Evolutionary conservation across 306 rosid genomes (phyloP), one percentile per base, ranked within the genome.

Genomic region (Inga leiocalycina): DNA sequence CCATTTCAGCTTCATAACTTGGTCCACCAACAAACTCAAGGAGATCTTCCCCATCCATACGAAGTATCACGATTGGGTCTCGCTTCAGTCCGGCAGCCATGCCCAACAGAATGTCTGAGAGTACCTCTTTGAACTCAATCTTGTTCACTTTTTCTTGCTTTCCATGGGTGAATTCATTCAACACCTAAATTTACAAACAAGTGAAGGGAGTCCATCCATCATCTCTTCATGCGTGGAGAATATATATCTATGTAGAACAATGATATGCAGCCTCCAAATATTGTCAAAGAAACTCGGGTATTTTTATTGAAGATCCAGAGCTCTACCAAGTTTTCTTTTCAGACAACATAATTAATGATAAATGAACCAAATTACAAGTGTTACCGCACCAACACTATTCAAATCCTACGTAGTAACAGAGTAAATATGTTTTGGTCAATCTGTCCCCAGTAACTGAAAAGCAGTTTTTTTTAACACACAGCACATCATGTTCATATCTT

Each of bases 61-160:
- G 97, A 51, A 97, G 93, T 71, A 97, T 97, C 45, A 97, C 88
- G 27, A 97, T 90, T 27, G 99, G 99, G 78, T 97, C 98, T 82
- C 93, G 88, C 89, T 94, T 92, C 83, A 97, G 88, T 37, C 97
- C 99, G 34, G 99, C 95, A 87, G 99, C 99, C 99, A 97, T 92
- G 87, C 97, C 98, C 84, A 94, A 64, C 10, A 97, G 91, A 83
- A 97, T 79, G 88, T 97, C 98, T 7, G 97, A 94, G 73, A 96
- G 94, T 84, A 92, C 98, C 85, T 85, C 94, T 87, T 91, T 91
- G 92, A 97, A 97, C 88, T 97, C 98, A n/a, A 81, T 88, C 86
- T 94, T 92, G 93, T 83, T 97, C 82, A 97, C 97, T 79, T 84
- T 94, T 69, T 94, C 91, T 86, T 89, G 92, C 75, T 93, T 90